phyloP scores from a whole-genome alignment of 179 eudicot species.

The Carnegiea gigantea region DNA sequence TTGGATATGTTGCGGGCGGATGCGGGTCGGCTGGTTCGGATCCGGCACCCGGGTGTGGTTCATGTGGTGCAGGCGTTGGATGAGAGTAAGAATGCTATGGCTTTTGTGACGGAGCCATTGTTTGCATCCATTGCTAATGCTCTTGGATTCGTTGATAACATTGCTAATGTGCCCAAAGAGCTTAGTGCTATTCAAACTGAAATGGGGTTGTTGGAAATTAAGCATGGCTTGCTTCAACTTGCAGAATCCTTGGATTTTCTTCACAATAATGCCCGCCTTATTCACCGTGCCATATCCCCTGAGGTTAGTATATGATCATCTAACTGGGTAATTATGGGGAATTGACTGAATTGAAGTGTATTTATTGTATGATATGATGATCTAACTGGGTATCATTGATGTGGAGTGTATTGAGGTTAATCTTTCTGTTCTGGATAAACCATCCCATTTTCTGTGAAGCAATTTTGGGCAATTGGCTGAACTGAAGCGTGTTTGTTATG shows the following conservation, averaged over 20 bases:
- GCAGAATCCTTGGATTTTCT: constrained; percentile 91
- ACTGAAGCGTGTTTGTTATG: no score
- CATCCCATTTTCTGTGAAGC: background rate
- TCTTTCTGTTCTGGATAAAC: no score
- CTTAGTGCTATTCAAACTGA: constrained; percentile 45
- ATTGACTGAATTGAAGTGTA: no score
- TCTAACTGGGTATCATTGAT: no score
- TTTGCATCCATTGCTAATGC: constrained; percentile 85
- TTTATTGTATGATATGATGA: no score
- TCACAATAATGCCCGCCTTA: constrained; percentile 86
- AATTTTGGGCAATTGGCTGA: background rate
- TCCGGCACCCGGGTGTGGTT: constrained; percentile 94
- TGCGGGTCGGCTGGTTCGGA: constrained; percentile 71
- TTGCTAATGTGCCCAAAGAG: constrained; percentile 72
- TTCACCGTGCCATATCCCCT: constrained; percentile 85
- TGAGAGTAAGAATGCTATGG: constrained; percentile 95
- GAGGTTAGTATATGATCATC: constrained; percentile 51
- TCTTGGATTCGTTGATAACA: constrained; percentile 65
- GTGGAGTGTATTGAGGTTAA: no score
- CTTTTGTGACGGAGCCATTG: constrained; percentile 93
- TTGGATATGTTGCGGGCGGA: constrained; percentile 74
- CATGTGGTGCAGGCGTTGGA: constrained; percentile 94
- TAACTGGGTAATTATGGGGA: no score
- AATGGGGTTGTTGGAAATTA: constrained; percentile 95
- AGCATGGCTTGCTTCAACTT: constrained; percentile 94